phyloP scores from a whole-genome alignment of 768 basidiomycete species.

The Termitomyces sp. region DNA sequence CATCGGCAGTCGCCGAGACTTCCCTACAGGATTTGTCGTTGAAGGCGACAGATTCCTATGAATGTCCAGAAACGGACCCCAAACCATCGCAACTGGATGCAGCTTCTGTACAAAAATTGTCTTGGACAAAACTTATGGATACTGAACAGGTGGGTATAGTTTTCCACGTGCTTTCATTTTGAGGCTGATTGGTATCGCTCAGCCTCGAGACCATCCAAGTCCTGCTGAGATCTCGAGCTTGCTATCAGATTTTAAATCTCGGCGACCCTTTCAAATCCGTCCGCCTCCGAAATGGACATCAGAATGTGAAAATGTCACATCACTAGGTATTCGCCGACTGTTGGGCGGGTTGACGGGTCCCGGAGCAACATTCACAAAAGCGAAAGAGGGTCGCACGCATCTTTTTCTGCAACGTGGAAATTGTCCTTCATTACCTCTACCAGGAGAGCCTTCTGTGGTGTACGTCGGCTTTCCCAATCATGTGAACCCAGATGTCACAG shows the following conservation, averaged over 20 bases:
- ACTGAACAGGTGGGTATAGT: background rate
- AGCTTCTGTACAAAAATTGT: background rate
- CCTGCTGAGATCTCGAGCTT: background rate
- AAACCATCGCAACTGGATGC: background rate
- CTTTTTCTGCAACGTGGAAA: background rate
- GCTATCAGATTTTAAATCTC: background rate
- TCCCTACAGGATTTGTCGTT: background rate
- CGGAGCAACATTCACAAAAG: background rate
- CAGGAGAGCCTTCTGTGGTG: background rate
- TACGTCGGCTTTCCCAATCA: background rate
- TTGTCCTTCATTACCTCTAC: background rate
- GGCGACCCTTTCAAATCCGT: background rate
- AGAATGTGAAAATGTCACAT: background rate
- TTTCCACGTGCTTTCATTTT: background rate
- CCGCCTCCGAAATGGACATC: background rate
- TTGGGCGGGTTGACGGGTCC: conserved; percentile 1
- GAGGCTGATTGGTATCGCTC: background rate
- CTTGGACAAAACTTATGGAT: background rate
- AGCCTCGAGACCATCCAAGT: background rate
- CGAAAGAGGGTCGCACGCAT: background rate
- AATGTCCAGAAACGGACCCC: background rate
- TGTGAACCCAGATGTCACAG: background rate
- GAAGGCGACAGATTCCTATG: background rate
- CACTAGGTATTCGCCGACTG: background rate
- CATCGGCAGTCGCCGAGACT: background rate